Evolutionary conservation across 2,329 filamentous ascomycete genomes (phyloP).

Genomic region (Apiospora sp.): DNA sequence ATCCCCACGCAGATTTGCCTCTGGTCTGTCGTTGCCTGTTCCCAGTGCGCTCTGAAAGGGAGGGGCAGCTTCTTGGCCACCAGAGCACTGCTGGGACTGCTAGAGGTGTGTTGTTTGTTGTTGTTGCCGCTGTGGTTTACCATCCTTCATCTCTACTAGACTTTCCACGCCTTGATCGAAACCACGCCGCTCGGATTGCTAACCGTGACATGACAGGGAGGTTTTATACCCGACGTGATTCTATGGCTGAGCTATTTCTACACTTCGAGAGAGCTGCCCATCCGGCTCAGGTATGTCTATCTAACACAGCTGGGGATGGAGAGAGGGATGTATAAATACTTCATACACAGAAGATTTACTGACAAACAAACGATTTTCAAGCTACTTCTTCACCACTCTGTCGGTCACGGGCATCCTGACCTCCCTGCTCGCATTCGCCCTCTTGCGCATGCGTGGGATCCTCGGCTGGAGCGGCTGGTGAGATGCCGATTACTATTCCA

Average conservation of each 20-base stretch:
- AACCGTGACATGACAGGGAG: conserved; percentile 35
- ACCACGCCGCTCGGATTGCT: neutral
- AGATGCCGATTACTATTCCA: neutral
- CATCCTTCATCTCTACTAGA: conserved; percentile 14
- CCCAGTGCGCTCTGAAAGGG: conserved; percentile 38
- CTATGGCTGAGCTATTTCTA: conserved; percentile 46
- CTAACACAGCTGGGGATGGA: neutral
- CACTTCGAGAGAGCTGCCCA: conserved; percentile 47
- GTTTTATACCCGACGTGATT: conserved; percentile 45
- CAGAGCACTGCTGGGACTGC: neutral
- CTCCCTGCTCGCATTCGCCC: conserved; percentile 46
- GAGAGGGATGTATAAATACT: neutral
- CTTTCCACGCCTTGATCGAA: conserved; percentile 32
- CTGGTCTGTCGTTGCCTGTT: conserved; percentile 41
- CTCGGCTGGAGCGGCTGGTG: conserved; percentile 48
- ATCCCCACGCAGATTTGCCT: conserved; percentile 43
- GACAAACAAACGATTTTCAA: neutral
- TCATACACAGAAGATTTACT: neutral
- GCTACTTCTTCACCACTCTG: conserved; percentile 48
- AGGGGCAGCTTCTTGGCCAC: conserved; percentile 31
- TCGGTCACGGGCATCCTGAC: conserved; percentile 44
- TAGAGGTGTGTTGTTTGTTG: neutral
- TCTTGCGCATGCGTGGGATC: conserved; percentile 48
- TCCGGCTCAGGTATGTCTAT: conserved; percentile 40
- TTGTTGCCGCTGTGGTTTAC: neutral